Evolutionary conservation across 257 asterid species (phyloP), one percentile per base, ranked within the genome.

Genomic region (Solanum virginianum): DNA sequence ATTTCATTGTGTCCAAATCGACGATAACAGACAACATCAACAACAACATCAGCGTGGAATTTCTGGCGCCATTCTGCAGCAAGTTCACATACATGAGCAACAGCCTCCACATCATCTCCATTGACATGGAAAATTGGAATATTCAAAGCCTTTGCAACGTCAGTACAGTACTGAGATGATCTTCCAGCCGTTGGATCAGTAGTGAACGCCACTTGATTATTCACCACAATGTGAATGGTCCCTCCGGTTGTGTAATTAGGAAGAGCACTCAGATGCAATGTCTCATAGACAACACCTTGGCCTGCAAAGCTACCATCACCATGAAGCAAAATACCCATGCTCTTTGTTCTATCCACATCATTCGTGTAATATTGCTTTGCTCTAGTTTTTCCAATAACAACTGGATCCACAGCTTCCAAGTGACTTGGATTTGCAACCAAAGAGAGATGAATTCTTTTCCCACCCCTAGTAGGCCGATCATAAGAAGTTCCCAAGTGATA

Each of bases 21-120:
- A 86, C 97, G 96, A 84, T 92, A 93, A 87, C 97, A 93, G 60
- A 93, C 94, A 18, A 93, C 90, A 87, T 93, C 97, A 79, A 93
- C 94, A 66, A 93, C 97, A 60, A 92, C 97, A 85, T 93, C 97
- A 4, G 94, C 86, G 56, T 93, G 94, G 92, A 92, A 93, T 53
- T 87, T 90, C 90, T 93, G 94, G 82, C 97, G 94, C 94, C 94
- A 93, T 85, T 92, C 95, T 41, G 94, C 94, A n/a, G 97, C 97
- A 88, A 93, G 96, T 88, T 92, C 94, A 88, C 94, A 91, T 26
- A 81, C 94, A 87, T 92, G 94, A 82, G 87, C 92, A 83, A 93
- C 97, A 24, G 96, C 97, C 86, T 93, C 97, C 24, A 91, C 93
- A 29, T 93, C 97, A 85, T 93, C 97, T 62, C 96, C 97, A 80